A percentile compares a stretch with the other conserved stretches of the same genome.
phyloP scores from a whole-genome alignment of 2,329 filamentous ascomycete species.

The Beauveria australis region DNA sequence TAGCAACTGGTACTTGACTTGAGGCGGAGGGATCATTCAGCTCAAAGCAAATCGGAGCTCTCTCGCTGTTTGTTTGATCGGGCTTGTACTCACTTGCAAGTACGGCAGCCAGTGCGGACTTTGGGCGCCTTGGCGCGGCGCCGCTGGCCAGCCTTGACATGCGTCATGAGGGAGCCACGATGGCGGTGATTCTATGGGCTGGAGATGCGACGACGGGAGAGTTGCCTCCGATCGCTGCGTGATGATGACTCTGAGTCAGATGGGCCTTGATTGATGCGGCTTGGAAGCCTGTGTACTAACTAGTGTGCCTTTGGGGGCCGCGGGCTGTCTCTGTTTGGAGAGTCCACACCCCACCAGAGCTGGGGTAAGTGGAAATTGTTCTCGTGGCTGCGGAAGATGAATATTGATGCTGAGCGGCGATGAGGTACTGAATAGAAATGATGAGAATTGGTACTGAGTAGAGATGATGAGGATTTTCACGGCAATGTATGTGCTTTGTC shows the following conservation, averaged over 20 bases:
- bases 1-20: not conserved
- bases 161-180: conserved; percentile 10
- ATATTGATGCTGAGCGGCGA: not conserved
- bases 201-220: not conserved
- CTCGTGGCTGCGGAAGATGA: not conserved
- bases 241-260: not conserved
- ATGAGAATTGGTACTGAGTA: too few species aligned
- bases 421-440: not conserved
- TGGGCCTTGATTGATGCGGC: too few species aligned
- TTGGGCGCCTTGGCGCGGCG: conserved; percentile 12
- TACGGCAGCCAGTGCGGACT: conserved; percentile 11
- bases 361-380: not conserved
- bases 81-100: conserved; percentile 10
- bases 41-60: not conserved
- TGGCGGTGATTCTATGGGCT: not conserved
- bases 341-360: not conserved
- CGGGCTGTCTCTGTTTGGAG: not conserved
- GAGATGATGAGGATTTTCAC: not conserved
- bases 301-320: not conserved
- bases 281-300: not conserved
- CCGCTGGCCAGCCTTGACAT: conserved; percentile 12
- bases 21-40: not conserved
- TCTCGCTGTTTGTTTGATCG: too few species aligned
- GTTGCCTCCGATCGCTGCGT: not conserved
- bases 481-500: too few species aligned